These are phyloP conservation scores for Phytopythium litorale DNA, from an alignment of 352 stramenopile genomes.

Conservation along the genomic window DNA sequence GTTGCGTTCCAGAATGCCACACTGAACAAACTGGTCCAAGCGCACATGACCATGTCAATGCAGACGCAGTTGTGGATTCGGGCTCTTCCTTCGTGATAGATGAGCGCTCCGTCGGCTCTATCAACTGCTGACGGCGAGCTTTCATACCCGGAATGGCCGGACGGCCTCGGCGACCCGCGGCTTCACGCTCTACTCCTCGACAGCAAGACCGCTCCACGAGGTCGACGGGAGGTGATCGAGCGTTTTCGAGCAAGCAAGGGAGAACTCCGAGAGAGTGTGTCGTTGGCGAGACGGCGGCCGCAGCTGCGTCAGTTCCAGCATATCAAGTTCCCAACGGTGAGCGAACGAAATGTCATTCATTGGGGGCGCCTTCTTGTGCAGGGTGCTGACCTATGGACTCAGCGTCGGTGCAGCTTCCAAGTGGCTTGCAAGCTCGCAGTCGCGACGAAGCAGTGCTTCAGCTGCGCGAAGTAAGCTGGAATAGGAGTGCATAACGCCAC, in stretches of 20 bases:
- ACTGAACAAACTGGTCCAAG: neutral
- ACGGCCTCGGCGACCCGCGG: constrained; percentile 44
- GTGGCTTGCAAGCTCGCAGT: constrained; percentile 34
- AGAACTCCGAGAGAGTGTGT: constrained; percentile 7
- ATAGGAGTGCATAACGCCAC: neutral
- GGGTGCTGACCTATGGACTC: neutral
- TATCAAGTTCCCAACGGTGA: constrained; percentile 17
- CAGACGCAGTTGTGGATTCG: too few relatives aligned
- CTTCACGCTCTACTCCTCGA: constrained; percentile 6
- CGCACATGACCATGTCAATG: neutral
- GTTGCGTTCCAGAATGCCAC: neutral
- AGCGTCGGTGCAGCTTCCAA: constrained; percentile 56
- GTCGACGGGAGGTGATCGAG: constrained; percentile 34
- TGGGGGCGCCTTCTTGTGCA: neutral
- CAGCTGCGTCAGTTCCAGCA: constrained; percentile 21
- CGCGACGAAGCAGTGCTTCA: constrained; percentile 64
- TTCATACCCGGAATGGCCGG: constrained; percentile 59
- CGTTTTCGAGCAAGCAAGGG: constrained; percentile 26
- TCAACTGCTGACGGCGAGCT: constrained; percentile 10
- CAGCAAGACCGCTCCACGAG: neutral
- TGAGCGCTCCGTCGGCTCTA: constrained; percentile 3
- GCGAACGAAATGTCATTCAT: neutral
- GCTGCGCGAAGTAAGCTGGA: constrained; percentile 53
- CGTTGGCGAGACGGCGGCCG: constrained; percentile 11
- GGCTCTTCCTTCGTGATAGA: neutral